Percentiles rank a stretch among this genome's conserved stretches.
These are phyloP conservation scores for Dictyostelium discoideum DNA, from an alignment of 78 protist species.

Conservation along the genomic window dicty_2.7 NC_007091.3:1993001-1993500, in stretches of 20 bases:
- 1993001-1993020: background rate
- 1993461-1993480: background rate
- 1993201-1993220: background rate
- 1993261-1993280: background rate
- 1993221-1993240: background rate
- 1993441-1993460: background rate
- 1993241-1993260: background rate
- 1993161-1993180: background rate
- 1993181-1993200: background rate
- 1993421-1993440: background rate
- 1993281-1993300: background rate
- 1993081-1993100: background rate
- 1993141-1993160: background rate
- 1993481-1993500: background rate
- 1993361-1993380: background rate
- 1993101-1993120: background rate
- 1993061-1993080: background rate
- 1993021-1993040: background rate
- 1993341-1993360: background rate
- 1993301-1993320: background rate
- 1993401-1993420: background rate
- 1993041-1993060: background rate
- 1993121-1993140: background rate
- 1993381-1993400: background rate
- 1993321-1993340: background rate